Conservation (phyloP, 108 stramenopile species). For the Cyclostephanos invisitatus region DNA sequence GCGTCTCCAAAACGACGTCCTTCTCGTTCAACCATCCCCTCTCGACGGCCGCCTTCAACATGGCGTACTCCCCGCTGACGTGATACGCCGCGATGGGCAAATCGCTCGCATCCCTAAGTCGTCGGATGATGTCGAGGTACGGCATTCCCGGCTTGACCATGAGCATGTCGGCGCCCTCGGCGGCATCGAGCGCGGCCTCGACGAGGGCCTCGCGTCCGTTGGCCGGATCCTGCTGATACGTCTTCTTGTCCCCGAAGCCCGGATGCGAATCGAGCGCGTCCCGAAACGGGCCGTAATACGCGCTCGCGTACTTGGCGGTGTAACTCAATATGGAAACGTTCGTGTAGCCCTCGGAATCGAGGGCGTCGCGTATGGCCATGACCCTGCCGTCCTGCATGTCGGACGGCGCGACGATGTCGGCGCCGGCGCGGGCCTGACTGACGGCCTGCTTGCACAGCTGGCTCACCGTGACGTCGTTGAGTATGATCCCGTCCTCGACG, state of each 20-base stretch:
- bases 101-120: conserved; percentile 82
- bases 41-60: conserved; percentile 98
- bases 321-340: conserved; percentile 98
- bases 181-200: conserved; percentile 95
- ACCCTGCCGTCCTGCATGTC: conserved; percentile 99
- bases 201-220: conserved; percentile 95
- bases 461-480: conserved; percentile 96
- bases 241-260: conserved; percentile 97
- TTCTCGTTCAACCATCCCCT: conserved; percentile 96
- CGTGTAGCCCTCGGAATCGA: conserved; percentile 98
- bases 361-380: conserved; percentile 95
- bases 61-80: conserved; percentile 99
- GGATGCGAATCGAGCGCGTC: conserved; percentile 97
- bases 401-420: conserved; percentile 96
- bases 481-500: conserved; percentile 92
- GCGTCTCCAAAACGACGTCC: conserved; percentile 92
- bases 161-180: conserved; percentile 98
- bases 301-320: conserved; percentile 98
- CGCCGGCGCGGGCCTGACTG: conserved; percentile 94
- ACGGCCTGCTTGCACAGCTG: conserved; percentile 98
- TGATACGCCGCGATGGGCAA: conserved; percentile 99
- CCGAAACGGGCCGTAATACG: conserved; percentile 99
- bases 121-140: conserved; percentile 97
- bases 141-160: conserved; percentile 99
- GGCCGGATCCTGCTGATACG: conserved; percentile 99